These are phyloP conservation scores for Clarireedia hainanense DNA, from an alignment of 2,329 filamentous ascomycete genomes.

Conservation along the genomic window DNA sequence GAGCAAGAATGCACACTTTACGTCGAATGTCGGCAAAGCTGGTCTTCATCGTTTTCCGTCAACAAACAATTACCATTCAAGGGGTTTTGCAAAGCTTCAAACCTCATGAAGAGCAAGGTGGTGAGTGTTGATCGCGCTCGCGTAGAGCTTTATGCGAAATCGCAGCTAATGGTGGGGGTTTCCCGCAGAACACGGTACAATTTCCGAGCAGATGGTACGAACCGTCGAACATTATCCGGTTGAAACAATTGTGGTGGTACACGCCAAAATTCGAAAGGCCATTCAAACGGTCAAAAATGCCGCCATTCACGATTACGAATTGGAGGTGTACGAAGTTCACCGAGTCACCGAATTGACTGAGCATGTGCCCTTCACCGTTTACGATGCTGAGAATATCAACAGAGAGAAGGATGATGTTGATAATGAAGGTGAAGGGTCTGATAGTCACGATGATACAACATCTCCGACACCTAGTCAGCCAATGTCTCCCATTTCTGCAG, in stretches of 20 bases:
- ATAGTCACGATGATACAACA: conserved; percentile 4
- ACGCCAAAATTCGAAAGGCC: conserved; percentile 64
- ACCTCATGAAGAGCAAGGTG: conserved; percentile 12
- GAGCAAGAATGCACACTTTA: conserved; percentile 68
- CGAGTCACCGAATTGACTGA: conserved; percentile 54
- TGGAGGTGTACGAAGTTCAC: conserved; percentile 60
- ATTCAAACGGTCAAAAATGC: conserved; percentile 69
- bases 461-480: background rate
- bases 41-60: conserved; percentile 79
- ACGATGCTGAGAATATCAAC: conserved; percentile 57
- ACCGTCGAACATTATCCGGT: conserved; percentile 78
- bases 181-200: conserved; percentile 19
- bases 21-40: conserved; percentile 75
- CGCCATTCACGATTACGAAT: conserved; percentile 66
- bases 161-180: background rate
- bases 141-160: background rate
- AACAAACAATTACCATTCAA: conserved; percentile 77
- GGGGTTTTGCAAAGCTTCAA: conserved; percentile 53
- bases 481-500: conserved; percentile 3
- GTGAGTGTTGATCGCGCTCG: conserved; percentile 15
- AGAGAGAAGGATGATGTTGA: conserved; percentile 46
- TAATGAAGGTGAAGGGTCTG: conserved; percentile 33
- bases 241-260: conserved; percentile 72
- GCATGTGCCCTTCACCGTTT: conserved; percentile 59
- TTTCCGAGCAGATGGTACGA: conserved; percentile 70